These are phyloP conservation scores for peach (Prunus persica) DNA, from an alignment of 306 rosid genomes.

Conservation along the genomic window Prunus_persica_NCBIv2 NC_034014.1:28967501-28968000, in stretches of 20 bases:
- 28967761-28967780: neutral
- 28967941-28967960: neutral
- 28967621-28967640: slow-evolving; percentile 92
- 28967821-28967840: neutral
- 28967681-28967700: slow-evolving; percentile 91
- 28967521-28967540: slow-evolving; percentile 69
- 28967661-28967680: slow-evolving; percentile 98
- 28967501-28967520: slow-evolving; percentile 40
- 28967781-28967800: neutral
- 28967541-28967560: slow-evolving; percentile 65
- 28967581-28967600: slow-evolving; percentile 63
- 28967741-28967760: neutral
- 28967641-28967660: slow-evolving; percentile 94
- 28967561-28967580: slow-evolving; percentile 85
- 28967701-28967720: slow-evolving; percentile 93
- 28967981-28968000: neutral
- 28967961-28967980: neutral
- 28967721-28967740: slow-evolving; percentile 84
- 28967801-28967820: neutral
- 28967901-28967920: neutral
- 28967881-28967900: neutral
- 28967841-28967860: neutral
- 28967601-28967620: slow-evolving; percentile 79
- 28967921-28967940: neutral
- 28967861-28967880: neutral